These are phyloP conservation scores for Biscogniauxia sp. DNA, from an alignment of 2,329 filamentous ascomycete genomes.

Conservation along the genomic window DNA sequence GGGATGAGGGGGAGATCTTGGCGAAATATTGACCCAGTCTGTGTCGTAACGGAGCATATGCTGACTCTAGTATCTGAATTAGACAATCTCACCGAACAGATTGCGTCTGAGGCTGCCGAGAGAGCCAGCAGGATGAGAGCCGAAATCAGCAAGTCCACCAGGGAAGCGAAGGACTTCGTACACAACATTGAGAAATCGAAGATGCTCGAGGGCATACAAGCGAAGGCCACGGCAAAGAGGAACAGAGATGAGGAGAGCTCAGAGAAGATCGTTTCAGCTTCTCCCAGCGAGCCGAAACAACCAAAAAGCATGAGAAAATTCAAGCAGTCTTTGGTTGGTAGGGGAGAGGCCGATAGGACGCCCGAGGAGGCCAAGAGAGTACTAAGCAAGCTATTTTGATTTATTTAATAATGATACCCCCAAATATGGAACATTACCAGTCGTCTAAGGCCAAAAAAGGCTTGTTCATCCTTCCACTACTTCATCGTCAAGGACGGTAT, in stretches of 20 bases:
- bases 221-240: constrained; percentile 51
- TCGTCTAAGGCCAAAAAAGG: neutral
- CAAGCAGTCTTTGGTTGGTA: constrained; percentile 30
- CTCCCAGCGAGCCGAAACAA: constrained; percentile 2
- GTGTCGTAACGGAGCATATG: constrained; percentile 2
- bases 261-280: constrained; percentile 1
- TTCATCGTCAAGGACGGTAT: no score
- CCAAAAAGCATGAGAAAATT: constrained; percentile 25
- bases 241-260: constrained; percentile 24
- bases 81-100: constrained; percentile 68
- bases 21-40: neutral
- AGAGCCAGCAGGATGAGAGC: constrained; percentile 71
- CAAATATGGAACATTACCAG: neutral
- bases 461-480: no score
- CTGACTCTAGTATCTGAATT: neutral
- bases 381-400: constrained; percentile 32
- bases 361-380: constrained; percentile 31
- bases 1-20: neutral
- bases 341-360: constrained; percentile 25
- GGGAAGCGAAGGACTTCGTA: constrained; percentile 80
- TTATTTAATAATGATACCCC: constrained; percentile 27
- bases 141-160: constrained; percentile 71
- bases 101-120: constrained; percentile 78
- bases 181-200: constrained; percentile 77
- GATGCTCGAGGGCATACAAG: constrained; percentile 72